Evolutionary conservation across 148 eudicot genomes (phyloP).

Genomic region (Mesembryanthemum crystallinum): DNA sequence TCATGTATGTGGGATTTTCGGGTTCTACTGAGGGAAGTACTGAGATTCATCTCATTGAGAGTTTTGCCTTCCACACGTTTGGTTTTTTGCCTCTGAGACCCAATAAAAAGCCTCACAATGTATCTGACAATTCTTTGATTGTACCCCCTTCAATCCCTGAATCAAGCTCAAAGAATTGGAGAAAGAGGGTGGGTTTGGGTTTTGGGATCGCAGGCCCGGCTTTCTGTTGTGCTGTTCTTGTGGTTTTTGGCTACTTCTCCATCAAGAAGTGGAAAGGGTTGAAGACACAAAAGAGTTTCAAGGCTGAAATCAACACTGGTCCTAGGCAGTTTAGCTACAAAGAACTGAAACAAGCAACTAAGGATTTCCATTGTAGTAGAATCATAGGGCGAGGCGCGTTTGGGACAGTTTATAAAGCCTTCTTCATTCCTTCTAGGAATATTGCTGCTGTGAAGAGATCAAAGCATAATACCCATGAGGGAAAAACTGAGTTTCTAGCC

Average conservation of each 20-base stretch:
- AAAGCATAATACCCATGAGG: conserved; percentile 50
- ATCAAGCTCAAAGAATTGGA: conserved; percentile 33
- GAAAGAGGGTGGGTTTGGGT: conserved; percentile 50
- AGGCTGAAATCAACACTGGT: conserved; percentile 49
- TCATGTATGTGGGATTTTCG: conserved; percentile 75
- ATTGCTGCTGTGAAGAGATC: conserved; percentile 81
- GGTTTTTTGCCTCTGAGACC: conserved; percentile 52
- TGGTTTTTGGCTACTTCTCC: conserved; percentile 51
- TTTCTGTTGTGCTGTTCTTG: conserved; percentile 43
- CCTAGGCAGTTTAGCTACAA: conserved; percentile 71
- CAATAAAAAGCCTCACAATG: conserved; percentile 53
- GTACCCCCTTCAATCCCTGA: conserved; percentile 33
- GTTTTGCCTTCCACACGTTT: conserved; percentile 54
- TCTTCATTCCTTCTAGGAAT: conserved; percentile 36
- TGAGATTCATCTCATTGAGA: conserved; percentile 58
- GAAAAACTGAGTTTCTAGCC: conserved; percentile 56
- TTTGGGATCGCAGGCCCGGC: conserved; percentile 56
- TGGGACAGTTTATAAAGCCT: conserved; percentile 79
- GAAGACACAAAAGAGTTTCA: conserved; percentile 45
- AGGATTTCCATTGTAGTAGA: conserved; percentile 56
- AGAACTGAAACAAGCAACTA: conserved; percentile 63
- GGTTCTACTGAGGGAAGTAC: conserved; percentile 93
- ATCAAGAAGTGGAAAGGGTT: conserved; percentile 46
- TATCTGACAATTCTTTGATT: conserved; percentile 58
- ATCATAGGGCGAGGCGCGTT: conserved; percentile 73